Percentiles rank a stretch among this genome's conserved stretches.
phyloP scores from a whole-genome alignment of 1,284 basidiomycete species.

The Tetrapyrgos nigripes region DNA sequence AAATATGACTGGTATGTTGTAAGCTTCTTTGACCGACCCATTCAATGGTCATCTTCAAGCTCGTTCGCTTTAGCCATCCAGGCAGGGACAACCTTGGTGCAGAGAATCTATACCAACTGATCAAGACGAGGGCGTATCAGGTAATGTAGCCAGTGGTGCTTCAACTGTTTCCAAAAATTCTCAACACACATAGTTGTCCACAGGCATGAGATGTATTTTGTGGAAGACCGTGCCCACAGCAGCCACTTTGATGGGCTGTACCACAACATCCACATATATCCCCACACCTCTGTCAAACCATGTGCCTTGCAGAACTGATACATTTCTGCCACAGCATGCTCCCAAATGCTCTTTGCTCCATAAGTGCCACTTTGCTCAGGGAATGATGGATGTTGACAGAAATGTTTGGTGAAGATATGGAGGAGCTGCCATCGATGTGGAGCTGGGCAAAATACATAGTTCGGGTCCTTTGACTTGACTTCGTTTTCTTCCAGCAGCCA shows the following conservation, averaged over 20 bases:
- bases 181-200: slow-evolving; percentile 41
- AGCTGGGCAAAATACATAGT: slow-evolving; percentile 9
- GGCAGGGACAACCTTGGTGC: too few species aligned
- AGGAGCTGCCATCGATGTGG: not conserved
- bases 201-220: slow-evolving; percentile 25
- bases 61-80: too few species aligned
- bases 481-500: not conserved
- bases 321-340: slow-evolving; percentile 21
- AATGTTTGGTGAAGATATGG: slow-evolving; percentile 2
- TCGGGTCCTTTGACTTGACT: not conserved
- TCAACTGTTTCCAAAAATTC: slow-evolving; percentile 40
- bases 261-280: slow-evolving; percentile 29
- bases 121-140: slow-evolving; percentile 33
- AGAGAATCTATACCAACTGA: too few species aligned
- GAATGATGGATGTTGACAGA: slow-evolving; percentile 8
- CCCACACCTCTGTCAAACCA: slow-evolving; percentile 29
- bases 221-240: slow-evolving; percentile 39
- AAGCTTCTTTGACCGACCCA: too few species aligned
- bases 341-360: slow-evolving; percentile 8
- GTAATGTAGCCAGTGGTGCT: slow-evolving; percentile 35
- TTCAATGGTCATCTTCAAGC: too few species aligned
- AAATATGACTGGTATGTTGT: too few species aligned
- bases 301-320: slow-evolving; percentile 22
- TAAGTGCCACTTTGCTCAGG: not conserved
- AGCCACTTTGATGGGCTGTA: slow-evolving; percentile 23